Evolutionary conservation across 345 rosid genomes (phyloP), one percentile per base, ranked within the genome.

Genomic region (Hypericum androsaemum): DNA sequence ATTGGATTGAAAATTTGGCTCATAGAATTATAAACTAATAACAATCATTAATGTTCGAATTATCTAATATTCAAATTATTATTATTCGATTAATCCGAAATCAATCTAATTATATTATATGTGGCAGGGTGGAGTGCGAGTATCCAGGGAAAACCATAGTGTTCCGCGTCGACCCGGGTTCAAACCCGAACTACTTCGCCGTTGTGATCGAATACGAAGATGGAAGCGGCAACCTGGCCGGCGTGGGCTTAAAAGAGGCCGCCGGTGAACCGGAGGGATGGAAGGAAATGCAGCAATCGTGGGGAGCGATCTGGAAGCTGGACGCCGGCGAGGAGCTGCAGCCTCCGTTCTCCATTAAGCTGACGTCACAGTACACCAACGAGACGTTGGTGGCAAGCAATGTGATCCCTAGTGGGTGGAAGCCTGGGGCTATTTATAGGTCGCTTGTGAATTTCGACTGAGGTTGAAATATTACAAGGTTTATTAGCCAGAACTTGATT

Each of bases 241-340:
- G 53, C 0, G 70, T 77, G 3, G 66, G 55, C 0, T 42, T 74
- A 3, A 66, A 62, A 58, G 68, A 73, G 11, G 43, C 62, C 6
- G 15, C 59, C 0, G 17, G 37, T 7, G 71, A 13, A 16, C 36
- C 54, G 5, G 50, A 49, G 13, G 42, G 54, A 7, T 80, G 85
- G 85, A 42, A 57, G 39, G 8, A 55, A 37, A 76, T 80, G 82
- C 71, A 63, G 46, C 81, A 72, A 8, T 77, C 75, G 1, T 80
- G 82, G 82, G 85, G 80, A 1, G 82, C 82, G 0, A 70, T 62
- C 1, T 80, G 85, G 85, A 80, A 80, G 74, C 74, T 76, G 0
- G 70, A 76, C 12, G 70, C 76, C 0, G 74, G 74, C 1, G 28
- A 65, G 9, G 66, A 57, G 6, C 9, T 80, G 36, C 59, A 50